A percentile compares a stretch with the other conserved stretches of the same genome.
Conservation (phyloP, 1,284 basidiomycete genomes). For the Inonotus hispidus region DNA sequence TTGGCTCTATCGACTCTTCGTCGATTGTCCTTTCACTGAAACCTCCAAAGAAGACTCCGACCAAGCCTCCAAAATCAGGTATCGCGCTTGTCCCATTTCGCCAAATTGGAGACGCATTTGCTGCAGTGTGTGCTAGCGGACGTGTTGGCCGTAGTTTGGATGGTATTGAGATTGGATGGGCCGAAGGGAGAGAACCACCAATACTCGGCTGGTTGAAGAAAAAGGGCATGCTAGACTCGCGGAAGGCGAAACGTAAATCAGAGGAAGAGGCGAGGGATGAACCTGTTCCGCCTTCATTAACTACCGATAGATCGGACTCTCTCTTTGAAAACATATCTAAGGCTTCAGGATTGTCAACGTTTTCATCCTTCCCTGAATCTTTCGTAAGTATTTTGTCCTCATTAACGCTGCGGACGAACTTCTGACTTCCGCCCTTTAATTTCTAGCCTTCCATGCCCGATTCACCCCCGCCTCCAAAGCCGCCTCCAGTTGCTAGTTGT, state of each 20-base stretch:
- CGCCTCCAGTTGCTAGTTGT: constrained; percentile 32
- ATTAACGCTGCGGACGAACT: not conserved
- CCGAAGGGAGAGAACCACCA: constrained; percentile 61
- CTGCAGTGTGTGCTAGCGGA: constrained; percentile 58
- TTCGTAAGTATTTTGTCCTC: constrained; percentile 39
- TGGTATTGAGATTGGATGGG: constrained; percentile 64
- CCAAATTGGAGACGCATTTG: constrained; percentile 68
- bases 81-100: constrained; percentile 71
- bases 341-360: constrained; percentile 26
- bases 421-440: too few relatives aligned
- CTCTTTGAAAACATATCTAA: constrained; percentile 15
- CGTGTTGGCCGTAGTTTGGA: constrained; percentile 42
- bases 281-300: not conserved
- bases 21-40: constrained; percentile 64
- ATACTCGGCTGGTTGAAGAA: constrained; percentile 73
- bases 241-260: not conserved
- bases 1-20: constrained; percentile 55
- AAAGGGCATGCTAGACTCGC: constrained; percentile 51
- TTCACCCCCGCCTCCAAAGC: constrained; percentile 25
- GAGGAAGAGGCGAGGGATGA: not conserved
- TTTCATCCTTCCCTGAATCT: constrained; percentile 53
- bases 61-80: constrained; percentile 53
- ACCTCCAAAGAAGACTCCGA: constrained; percentile 47
- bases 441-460: constrained; percentile 25
- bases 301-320: not conserved